Base-by-base conservation (phyloP, 75 land plant genomes). In the Pinus tabuliformis region DNA sequence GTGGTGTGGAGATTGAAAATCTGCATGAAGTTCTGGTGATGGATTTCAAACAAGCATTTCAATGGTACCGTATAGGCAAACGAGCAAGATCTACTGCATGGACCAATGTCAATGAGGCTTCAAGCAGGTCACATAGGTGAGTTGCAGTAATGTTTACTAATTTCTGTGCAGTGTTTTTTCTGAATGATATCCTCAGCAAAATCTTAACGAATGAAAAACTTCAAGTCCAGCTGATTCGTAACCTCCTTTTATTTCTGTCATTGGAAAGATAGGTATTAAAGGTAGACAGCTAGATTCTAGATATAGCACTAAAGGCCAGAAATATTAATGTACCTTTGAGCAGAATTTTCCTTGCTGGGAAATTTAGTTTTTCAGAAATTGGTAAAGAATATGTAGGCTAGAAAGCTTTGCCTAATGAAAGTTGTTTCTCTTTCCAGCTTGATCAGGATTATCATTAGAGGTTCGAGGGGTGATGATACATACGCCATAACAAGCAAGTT, bases 101-200 rank as follows among this genome's bases (percentile, higher is more conserved):
- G 84, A 94, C 97, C 57, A 90, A 91, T 73, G 92, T 89, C 26
- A 94, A 94, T 82, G 89, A 90, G 30, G 75, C 88, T n/a, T 94
- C 95, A 14, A 94, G 97, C 83, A 83, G 97, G 74, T 94, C 97
- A 24, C 97, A 94, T 77, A 92, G 95, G 97, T 94, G 83, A 63
- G 66, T 63, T 33, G 14, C 5, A 33, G 17, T 15, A 63, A 30
- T 49, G 54, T 49, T 49, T 49, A 49, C 12, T 49, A 49, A 49
- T 9, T 49, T 49, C 11, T 49, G 54, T 49, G 54, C 54, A 49
- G 0, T 49, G 12, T 9, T 49, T 49, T 62, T 26, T 62, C n/a
- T 24, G 28, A 28, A 62, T 24, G 63, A 62, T 21, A 59, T 24
- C 28, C 63, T 62, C 63, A 62, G 14, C 24, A 62, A 28, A 62